A percentile compares a stretch with the other conserved stretches of the same genome.
phyloP scores from a whole-genome alignment of 1,284 basidiomycete species.

The Ustilago sp. region DNA sequence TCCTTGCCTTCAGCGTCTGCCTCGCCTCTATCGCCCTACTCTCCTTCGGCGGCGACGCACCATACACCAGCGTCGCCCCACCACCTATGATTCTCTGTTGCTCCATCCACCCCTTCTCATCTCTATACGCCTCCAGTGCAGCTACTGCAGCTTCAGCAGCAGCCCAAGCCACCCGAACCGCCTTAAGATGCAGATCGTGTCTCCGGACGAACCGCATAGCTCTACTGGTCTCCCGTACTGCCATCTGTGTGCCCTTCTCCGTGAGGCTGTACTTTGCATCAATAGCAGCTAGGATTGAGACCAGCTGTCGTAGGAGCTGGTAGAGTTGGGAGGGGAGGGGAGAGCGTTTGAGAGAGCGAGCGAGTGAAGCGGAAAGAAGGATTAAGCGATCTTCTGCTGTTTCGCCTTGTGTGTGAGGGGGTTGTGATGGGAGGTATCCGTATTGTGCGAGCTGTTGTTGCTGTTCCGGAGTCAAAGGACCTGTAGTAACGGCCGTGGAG shows the following conservation, averaged over 20 bases:
- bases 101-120: conserved; percentile 44
- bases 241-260: conserved; percentile 47
- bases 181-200: conserved; percentile 55
- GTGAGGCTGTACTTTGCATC: conserved; percentile 34
- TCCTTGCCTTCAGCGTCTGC: not conserved
- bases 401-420: not conserved
- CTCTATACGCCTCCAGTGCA: conserved; percentile 53
- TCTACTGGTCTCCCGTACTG: conserved; percentile 41
- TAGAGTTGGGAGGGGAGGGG: conserved; percentile 50
- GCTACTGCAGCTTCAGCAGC: conserved; percentile 53
- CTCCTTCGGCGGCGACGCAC: not conserved
- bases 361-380: conserved; percentile 47
- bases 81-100: conserved; percentile 4
- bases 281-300: conserved; percentile 35
- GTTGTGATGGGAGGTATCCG: conserved; percentile 5
- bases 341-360: conserved; percentile 49
- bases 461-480: conserved; percentile 18
- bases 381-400: conserved; percentile 52
- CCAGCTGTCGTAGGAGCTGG: conserved; percentile 34
- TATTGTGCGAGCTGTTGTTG: conserved; percentile 21
- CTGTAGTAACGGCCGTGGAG: not conserved
- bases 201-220: conserved; percentile 46
- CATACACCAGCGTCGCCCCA: not conserved
- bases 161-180: conserved; percentile 47
- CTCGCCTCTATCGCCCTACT: conserved; percentile 10